Base-by-base conservation (phyloP, 192 early-diverging fungal species). In the Allomyces javanicus region DNA sequence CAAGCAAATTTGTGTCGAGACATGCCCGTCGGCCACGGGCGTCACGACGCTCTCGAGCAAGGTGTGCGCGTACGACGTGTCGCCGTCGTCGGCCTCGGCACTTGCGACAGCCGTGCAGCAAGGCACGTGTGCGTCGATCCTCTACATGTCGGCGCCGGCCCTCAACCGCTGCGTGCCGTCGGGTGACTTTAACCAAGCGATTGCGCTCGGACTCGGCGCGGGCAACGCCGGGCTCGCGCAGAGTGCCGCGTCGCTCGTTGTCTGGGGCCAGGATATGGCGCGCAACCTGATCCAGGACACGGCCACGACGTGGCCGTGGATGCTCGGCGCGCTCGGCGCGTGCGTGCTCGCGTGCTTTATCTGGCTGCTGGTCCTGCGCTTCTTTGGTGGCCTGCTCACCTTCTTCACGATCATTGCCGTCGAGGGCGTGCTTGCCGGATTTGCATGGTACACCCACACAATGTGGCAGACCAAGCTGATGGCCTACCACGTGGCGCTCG, bases 351-450 rank as follows among this genome's bases (percentile, higher is more conserved):
- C 77, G 25, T 73, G 68, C 44, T 73, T 71, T 62, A 66, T 73
- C 61, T 81, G 76, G 73, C 61, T 75, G 44, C 65, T 74, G 24
- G 63, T 79, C 1, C 68, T 81, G 50, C 72, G 71, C 44, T 63
- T 67, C 12, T 66, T 77, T 65, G 74, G 75, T 10, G 69, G 69
- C 1, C 40, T 71, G 14, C 65, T 77, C 55, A 43, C 40, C 17
- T 64, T 19, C 26, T 21, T 64, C 17, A 64, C 63, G 40, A 14
- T 64, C 17, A 21, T 43, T 64, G 26, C 40, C 19, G 63, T 43
- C 25, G 68, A 68, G 24, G 67, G 62, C 33, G 61, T 21, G 50
- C 64, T 33, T 22, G 25, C 66, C 11, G 68, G 66, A 23, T 12
- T 65, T 17, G 66, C 62, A 0, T 65, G 66, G 23, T 72, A 69